These are phyloP conservation scores for Spergularia marina DNA, from an alignment of 148 eudicot species.

Conservation along the genomic window DNA sequence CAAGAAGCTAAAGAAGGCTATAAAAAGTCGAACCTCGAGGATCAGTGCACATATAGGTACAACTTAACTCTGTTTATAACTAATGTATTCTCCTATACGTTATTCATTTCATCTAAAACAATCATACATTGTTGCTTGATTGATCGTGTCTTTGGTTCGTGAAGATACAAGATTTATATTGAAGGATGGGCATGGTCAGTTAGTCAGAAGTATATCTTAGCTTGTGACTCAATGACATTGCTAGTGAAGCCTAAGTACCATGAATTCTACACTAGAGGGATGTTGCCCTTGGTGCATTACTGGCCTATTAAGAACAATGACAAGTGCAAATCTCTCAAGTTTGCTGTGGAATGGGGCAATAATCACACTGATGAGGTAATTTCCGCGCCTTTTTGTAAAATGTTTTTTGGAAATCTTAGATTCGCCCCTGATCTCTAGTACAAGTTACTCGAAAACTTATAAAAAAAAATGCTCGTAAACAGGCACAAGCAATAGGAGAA, in stretches of 20 bases:
- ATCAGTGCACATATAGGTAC: constrained; percentile 50
- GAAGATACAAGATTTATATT: constrained; percentile 56
- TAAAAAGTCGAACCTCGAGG: constrained; percentile 43
- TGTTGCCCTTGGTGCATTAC: constrained; percentile 48
- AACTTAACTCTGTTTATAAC: not conserved
- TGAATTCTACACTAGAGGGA: constrained; percentile 44
- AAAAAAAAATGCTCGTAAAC: not conserved
- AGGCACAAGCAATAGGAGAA: constrained; percentile 45
- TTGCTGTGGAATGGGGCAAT: constrained; percentile 67
- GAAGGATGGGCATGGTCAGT: constrained; percentile 83
- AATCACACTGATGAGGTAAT: constrained; percentile 47
- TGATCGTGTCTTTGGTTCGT: not conserved
- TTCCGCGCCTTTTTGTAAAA: too few species aligned
- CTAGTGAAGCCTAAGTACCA: constrained; percentile 40
- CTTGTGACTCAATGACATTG: constrained; percentile 56
- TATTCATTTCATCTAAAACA: not conserved
- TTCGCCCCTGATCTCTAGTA: too few species aligned
- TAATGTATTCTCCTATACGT: not conserved
- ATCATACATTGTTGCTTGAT: not conserved
- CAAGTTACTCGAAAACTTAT: too few species aligned
- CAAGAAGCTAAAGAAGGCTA: constrained; percentile 33
- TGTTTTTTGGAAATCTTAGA: too few species aligned
- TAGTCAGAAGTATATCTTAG: constrained; percentile 59
- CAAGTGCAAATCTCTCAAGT: constrained; percentile 54
- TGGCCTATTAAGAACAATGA: constrained; percentile 50